Evolutionary conservation across 768 basidiomycete species (phyloP).

Genomic region (Coprinellus aureogranulatus): DNA sequence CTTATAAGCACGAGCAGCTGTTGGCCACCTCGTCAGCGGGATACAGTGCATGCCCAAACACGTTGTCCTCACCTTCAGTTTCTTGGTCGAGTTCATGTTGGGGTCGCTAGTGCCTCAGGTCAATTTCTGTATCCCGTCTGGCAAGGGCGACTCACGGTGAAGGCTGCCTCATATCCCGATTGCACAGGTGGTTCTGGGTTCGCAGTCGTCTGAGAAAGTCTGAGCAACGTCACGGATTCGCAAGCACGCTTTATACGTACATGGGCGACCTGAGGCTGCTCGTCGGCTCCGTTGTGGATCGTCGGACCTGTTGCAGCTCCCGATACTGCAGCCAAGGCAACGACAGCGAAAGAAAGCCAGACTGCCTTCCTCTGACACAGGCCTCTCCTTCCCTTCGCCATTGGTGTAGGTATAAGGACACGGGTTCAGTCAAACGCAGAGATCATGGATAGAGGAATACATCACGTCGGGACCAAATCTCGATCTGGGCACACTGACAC

Average conservation of each 20-base stretch:
- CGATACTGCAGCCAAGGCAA: conserved; percentile 47
- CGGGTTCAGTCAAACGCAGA: background rate
- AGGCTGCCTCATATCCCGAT: background rate
- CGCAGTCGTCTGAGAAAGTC: background rate
- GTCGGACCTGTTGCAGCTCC: conserved; percentile 31
- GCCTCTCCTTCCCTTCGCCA: conserved; percentile 18
- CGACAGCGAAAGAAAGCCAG: conserved; percentile 62
- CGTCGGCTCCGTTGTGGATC: background rate
- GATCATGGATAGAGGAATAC: conserved; percentile 3
- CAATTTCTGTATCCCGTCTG: background rate
- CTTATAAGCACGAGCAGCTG: conserved; percentile 73
- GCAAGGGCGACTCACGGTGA: background rate
- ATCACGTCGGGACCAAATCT: background rate
- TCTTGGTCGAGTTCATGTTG: conserved; percentile 41
- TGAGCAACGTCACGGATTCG: background rate
- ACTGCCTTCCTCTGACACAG: conserved; percentile 43
- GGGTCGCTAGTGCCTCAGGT: conserved; percentile 18
- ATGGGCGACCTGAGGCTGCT: background rate
- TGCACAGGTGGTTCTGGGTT: conserved; percentile 1
- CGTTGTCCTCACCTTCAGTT: conserved; percentile 47
- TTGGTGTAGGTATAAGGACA: background rate
- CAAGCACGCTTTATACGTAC: conserved; percentile 1
- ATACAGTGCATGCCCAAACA: background rate
- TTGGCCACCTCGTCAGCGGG: conserved; percentile 6
- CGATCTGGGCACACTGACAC: conserved; percentile 7